Evolutionary conservation across 2,329 filamentous ascomycete species (phyloP).

Genomic region (Trematosphaeria pertusa): DNA sequence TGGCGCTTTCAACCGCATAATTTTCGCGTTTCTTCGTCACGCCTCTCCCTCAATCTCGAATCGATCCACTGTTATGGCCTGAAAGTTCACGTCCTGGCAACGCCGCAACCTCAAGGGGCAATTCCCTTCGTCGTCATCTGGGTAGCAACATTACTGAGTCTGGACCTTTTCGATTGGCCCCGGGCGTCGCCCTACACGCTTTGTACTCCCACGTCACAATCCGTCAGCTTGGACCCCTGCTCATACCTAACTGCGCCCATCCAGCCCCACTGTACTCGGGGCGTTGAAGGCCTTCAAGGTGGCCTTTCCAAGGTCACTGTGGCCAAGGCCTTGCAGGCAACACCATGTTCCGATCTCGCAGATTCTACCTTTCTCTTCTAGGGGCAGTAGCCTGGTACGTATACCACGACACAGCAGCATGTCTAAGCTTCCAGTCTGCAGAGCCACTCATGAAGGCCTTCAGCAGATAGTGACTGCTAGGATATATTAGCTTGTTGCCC

Average conservation of each 20-base stretch:
- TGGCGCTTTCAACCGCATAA: constrained; percentile 26
- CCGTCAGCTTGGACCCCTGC: constrained; percentile 15
- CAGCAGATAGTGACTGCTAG: no score
- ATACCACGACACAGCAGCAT: no score
- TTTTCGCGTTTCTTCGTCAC: constrained; percentile 11
- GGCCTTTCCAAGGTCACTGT: no score
- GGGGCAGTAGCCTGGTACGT: constrained; percentile 42
- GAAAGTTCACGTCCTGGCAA: not conserved
- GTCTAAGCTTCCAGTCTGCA: no score
- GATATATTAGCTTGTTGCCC: no score
- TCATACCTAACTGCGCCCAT: constrained; percentile 15
- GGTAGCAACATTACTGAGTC: no score
- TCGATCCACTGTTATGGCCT: constrained; percentile 6
- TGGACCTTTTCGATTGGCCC: constrained; percentile 9
- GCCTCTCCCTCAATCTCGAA: not conserved
- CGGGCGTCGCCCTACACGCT: constrained; percentile 6
- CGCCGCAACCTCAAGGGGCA: no score
- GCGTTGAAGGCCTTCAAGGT: no score
- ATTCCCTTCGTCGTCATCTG: no score
- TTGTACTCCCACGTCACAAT: constrained; percentile 9
- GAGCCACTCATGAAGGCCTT: no score
- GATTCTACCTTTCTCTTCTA: constrained; percentile 40
- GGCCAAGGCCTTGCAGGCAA: no score
- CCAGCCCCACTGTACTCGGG: no score
- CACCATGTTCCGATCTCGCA: constrained; percentile 35